Base-by-base conservation (phyloP, 2,329 filamentous ascomycete genomes). In the Pestalotiopsis fici region DNA sequence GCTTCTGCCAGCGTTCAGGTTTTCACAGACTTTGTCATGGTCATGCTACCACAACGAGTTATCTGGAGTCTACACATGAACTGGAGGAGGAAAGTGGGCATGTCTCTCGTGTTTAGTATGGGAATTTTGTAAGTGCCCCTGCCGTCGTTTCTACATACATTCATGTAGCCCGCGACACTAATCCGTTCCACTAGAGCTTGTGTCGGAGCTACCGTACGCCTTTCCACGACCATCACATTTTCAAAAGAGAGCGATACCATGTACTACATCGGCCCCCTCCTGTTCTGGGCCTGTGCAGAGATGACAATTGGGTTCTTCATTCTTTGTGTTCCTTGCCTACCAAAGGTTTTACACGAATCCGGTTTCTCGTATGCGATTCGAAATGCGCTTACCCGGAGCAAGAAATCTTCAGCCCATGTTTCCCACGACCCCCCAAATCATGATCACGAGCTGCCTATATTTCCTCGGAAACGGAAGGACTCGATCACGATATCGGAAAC, bases 241-340 rank as follows among this genome's bases (percentile, higher is more conserved):
- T 72, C 71, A 62, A 67, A 73, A 21, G 71, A 73, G 2, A 50
- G 67, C 11, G 80, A 81, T 55, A 69, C 69, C 13, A 79, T 80
- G 59, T 83, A 79, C 68, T 67, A 71, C 12, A 76, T 83, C 50
- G 80, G 78, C 0, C 77, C 79, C 1, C 71, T 83, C 1, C 66
- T 80, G 15, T 83, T 83, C 71, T 84, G 82, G 82, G 81, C 79
- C 3, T 75, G 72, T 31, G 82, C 78, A 4, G 82, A 84, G 68
- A 83, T 82, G 78, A 81, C 81, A 1, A 82, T 80, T 63, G 82
- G 79, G 7, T 83, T 84, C 72, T 79, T 83, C 69, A 79, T 83
- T 61, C 67, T 79, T 50, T 76, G 79, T 62, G 69, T 82, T 43
- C 80, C 81, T 4, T 79, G 77, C 50, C 68, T 81, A 0, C 79